Base-by-base conservation (phyloP, 2,329 filamentous ascomycete genomes). In the Fusarium coicis region DNA sequence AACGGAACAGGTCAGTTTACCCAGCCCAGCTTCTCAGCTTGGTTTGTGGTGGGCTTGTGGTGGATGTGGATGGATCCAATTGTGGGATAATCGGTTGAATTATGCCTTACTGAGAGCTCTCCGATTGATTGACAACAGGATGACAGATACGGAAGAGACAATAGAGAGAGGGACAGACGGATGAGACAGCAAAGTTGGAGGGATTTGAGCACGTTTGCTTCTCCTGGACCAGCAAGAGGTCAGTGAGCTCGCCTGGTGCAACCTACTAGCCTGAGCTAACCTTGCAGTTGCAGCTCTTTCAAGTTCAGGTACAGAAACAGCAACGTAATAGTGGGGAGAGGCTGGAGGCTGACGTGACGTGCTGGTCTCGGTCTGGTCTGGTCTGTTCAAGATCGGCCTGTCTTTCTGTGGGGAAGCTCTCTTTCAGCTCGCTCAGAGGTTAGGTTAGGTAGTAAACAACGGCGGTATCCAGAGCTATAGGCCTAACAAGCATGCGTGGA, bases 221-320 rank as follows among this genome's bases (percentile, higher is more conserved):
- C 57, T 58, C 54, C 43, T 43, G 66, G 43, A 70, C 63, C 64
- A 74, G 55, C 56, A 68, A 70, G 67, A 71, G 64, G 66, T 69
- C 72, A 76, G 74, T 76, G 73, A 76, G 74, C 73, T 77, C 70
- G 61, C 39, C 56, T 68, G 67, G 66, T 67, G 60, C 69, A 66
- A 71, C 72, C 66, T 58, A 67, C 66, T 59, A 67, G 63, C 43
- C 66, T 34, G 52, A 46, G 40, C 58, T 56, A 66, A 70, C 70
- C 70, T 70, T 63, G 67, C 66, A 70, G 66, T 54, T 68, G 70
- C 66, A 72, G 70, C 66, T 71, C 70, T 63, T 57, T 65, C 58
- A 65, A 53, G 66, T 70, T 57, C 70, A 73, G 71, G 71, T 47
- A 73, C 71, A 50, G 57, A 52, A 73, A 63, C 63, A 50, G 57